A percentile compares a stretch with the other conserved stretches of the same genome.
These are phyloP conservation scores for Melanomma pulvis-pyrius DNA, from an alignment of 495 filamentous ascomycete genomes.

Conservation along the genomic window DNA sequence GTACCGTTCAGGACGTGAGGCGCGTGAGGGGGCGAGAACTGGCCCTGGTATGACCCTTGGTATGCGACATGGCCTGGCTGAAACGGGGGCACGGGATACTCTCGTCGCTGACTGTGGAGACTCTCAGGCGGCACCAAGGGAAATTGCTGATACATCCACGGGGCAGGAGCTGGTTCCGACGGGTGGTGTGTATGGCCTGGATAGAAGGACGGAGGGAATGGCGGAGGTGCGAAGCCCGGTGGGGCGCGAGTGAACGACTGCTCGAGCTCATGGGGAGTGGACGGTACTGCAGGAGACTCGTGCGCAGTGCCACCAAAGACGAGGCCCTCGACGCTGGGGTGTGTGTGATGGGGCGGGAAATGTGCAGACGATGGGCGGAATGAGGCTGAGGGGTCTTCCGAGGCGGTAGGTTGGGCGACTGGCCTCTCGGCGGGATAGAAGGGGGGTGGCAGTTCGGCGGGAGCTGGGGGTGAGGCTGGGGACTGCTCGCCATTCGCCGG, in stretches of 20 bases:
- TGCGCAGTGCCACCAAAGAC: constrained; percentile 44
- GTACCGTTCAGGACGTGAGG: constrained; percentile 7
- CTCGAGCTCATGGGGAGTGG: constrained; percentile 36
- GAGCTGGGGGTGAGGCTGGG: background rate
- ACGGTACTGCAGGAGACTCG: constrained; percentile 42
- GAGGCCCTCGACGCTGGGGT: constrained; percentile 40
- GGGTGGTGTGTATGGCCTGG: constrained; percentile 40
- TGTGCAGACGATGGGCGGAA: background rate
- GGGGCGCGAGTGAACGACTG: constrained; percentile 19
- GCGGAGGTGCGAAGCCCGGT: constrained; percentile 28
- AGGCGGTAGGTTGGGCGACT: constrained; percentile 28
- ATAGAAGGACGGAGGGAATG: constrained; percentile 32
- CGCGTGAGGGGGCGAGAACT: background rate
- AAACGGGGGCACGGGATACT: constrained; percentile 1
- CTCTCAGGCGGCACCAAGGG: constrained; percentile 23
- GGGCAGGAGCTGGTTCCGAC: constrained; percentile 35
- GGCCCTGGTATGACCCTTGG: constrained; percentile 17
- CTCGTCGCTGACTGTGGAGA: constrained; percentile 6
- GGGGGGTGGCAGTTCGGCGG: constrained; percentile 37
- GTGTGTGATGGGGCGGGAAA: constrained; percentile 29
- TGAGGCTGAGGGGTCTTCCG: constrained; percentile 21
- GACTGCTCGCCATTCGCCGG: constrained; percentile 2
- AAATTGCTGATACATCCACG: constrained; percentile 24
- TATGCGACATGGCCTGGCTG: constrained; percentile 1
- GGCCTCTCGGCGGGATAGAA: constrained; percentile 40